phyloP scores from a whole-genome alignment of 2,329 filamentous ascomycete species.

The Pyricularia sp. region DNA sequence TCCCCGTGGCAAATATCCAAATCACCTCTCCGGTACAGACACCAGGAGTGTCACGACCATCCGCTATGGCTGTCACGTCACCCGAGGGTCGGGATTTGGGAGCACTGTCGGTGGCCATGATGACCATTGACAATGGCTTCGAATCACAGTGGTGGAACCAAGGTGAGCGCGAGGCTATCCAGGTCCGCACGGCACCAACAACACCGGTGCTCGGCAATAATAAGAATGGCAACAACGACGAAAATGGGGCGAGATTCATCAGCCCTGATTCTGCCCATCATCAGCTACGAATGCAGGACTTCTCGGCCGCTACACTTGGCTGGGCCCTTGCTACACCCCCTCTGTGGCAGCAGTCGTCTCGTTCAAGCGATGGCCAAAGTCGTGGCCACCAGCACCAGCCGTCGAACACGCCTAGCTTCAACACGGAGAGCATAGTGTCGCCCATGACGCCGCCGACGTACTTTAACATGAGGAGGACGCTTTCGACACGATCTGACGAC shows the following conservation, averaged over 20 bases:
- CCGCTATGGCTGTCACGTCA: not conserved
- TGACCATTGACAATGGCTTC: constrained; percentile 45
- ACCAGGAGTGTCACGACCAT: not conserved
- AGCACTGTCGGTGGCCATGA: constrained; percentile 36
- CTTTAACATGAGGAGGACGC: constrained; percentile 17
- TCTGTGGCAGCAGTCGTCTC: not conserved
- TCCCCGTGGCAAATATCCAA: constrained; percentile 1
- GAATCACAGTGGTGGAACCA: constrained; percentile 46
- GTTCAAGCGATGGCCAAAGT: not conserved
- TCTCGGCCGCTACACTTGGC: constrained; percentile 13
- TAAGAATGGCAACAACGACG: not conserved
- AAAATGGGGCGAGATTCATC: constrained; percentile 2
- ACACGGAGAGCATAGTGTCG: constrained; percentile 18
- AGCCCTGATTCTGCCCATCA: not conserved
- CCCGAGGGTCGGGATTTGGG: constrained; percentile 29
- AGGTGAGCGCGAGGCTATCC: constrained; percentile 20
- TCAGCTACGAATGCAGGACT: not conserved
- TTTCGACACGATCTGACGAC: constrained; percentile 30
- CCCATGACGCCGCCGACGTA: constrained; percentile 18
- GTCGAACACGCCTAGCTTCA: not conserved
- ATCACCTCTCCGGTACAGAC: not conserved
- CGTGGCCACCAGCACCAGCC: not conserved
- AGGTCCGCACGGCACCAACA: constrained; percentile 11
- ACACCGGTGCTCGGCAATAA: constrained; percentile 13
- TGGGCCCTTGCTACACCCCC: constrained; percentile 14